phyloP scores from a whole-genome alignment of 2,329 filamentous ascomycete species.

The Hypoxylon sp. region DNA sequence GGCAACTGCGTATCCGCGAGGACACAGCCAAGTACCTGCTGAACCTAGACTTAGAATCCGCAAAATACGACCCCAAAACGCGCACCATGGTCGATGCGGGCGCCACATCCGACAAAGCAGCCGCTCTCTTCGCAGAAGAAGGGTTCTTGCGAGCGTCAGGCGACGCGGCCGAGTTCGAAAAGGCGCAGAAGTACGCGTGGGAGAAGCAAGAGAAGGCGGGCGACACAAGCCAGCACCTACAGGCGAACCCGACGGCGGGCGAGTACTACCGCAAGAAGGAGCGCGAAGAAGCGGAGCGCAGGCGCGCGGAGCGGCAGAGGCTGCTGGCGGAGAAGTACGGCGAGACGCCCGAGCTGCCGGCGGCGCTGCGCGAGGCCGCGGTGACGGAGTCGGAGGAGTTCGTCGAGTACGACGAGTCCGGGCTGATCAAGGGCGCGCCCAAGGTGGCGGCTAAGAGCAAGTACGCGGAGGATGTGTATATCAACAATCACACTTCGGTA shows the following conservation, averaged over 20 bases:
- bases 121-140: slow-evolving; percentile 89
- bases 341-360: slow-evolving; percentile 72
- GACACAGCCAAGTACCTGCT: slow-evolving; percentile 97
- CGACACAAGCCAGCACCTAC: slow-evolving; percentile 86
- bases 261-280: slow-evolving; percentile 88
- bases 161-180: slow-evolving; percentile 93
- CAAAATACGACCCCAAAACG: slow-evolving; percentile 98
- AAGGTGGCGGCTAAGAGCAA: slow-evolving; percentile 86
- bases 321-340: slow-evolving; percentile 88
- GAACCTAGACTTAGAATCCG: slow-evolving; percentile 95
- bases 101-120: slow-evolving; percentile 83
- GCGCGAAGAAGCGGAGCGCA: slow-evolving; percentile 78
- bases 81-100: slow-evolving; percentile 90
- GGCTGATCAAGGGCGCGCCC: slow-evolving; percentile 88
- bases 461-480: slow-evolving; percentile 87
- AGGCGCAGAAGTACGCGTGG: slow-evolving; percentile 92
- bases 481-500: slow-evolving; percentile 92
- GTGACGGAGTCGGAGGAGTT: slow-evolving; percentile 88
- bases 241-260: slow-evolving; percentile 96
- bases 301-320: slow-evolving; percentile 77
- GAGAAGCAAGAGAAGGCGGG: slow-evolving; percentile 89
- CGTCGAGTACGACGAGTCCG: slow-evolving; percentile 94
- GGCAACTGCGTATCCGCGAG: slow-evolving; percentile 91
- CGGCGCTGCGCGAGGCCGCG: slow-evolving; percentile 75
- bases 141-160: slow-evolving; percentile 91